Evolutionary conservation across 1,284 basidiomycete species (phyloP).

Genomic region (Marasmius sp.): DNA sequence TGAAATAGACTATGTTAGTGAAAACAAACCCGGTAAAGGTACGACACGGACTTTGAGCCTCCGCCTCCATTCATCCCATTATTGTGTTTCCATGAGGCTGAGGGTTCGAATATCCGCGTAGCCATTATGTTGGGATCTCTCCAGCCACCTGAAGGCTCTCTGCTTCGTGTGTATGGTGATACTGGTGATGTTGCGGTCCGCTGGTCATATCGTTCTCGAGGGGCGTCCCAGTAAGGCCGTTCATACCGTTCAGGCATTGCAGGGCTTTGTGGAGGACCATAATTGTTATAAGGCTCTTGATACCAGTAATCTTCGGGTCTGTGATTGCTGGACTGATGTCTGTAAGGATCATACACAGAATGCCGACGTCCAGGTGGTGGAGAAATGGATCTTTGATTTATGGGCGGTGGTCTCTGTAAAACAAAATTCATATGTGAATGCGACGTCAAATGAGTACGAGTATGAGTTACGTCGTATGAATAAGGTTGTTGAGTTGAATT

Average conservation of each 20-base stretch:
- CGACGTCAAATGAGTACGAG: neutral
- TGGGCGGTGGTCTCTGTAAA: slow-evolving; percentile 4
- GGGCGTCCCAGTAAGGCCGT: slow-evolving; percentile 5
- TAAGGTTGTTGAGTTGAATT: slow-evolving; percentile 1
- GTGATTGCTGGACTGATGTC: neutral
- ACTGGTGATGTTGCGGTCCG: slow-evolving; percentile 20
- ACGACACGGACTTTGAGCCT: slow-evolving; percentile 29
- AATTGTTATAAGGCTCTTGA: slow-evolving; percentile 7
- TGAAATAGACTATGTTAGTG: neutral
- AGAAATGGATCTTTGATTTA: slow-evolving; percentile 1
- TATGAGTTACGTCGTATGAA: slow-evolving; percentile 4
- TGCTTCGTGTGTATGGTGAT: slow-evolving; percentile 5
- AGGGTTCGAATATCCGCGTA: slow-evolving; percentile 68
- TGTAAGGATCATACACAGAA: slow-evolving; percentile 5
- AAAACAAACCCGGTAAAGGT: slow-evolving; percentile 3
- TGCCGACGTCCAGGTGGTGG: slow-evolving; percentile 8
- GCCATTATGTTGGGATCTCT: slow-evolving; percentile 29
- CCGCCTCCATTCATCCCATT: slow-evolving; percentile 33
- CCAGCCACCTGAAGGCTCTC: slow-evolving; percentile 2
- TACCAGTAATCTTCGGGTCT: neutral
- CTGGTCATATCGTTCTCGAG: slow-evolving; percentile 4
- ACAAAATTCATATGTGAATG: neutral
- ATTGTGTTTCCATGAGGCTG: slow-evolving; percentile 65
- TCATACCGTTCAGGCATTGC: slow-evolving; percentile 11
- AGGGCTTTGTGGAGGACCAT: slow-evolving; percentile 6